phyloP scores from a whole-genome alignment of 225 moss, liverwort and hornwort species.

The Climacium dendroides region DNA sequence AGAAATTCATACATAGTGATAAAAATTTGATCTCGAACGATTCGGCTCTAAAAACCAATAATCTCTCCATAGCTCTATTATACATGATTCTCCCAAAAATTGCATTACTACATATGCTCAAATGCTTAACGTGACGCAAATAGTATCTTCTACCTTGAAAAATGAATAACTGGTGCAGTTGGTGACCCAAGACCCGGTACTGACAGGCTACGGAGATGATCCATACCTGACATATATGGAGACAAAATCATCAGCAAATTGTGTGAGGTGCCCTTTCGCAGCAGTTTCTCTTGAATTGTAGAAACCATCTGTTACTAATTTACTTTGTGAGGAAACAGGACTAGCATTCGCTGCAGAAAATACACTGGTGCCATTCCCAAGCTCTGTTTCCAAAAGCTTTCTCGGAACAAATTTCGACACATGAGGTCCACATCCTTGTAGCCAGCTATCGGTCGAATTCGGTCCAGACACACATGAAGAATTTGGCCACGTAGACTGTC shows the following conservation, averaged over 20 bases:
- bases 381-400: slow-evolving; percentile 9
- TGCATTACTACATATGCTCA: neutral
- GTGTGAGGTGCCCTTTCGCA: slow-evolving; percentile 30
- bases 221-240: slow-evolving; percentile 68
- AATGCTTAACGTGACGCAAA: neutral
- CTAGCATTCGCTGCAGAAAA: neutral
- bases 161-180: neutral
- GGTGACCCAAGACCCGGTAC: neutral
- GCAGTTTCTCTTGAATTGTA: neutral
- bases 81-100: neutral
- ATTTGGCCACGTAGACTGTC: slow-evolving; percentile 16
- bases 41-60: neutral
- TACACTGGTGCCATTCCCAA: neutral
- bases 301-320: neutral
- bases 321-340: slow-evolving; percentile 10
- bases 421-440: slow-evolving; percentile 18
- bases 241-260: slow-evolving; percentile 70
- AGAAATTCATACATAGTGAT: neutral
- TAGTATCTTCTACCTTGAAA: neutral
- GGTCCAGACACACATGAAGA: neutral
- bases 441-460: slow-evolving; percentile 32
- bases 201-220: neutral
- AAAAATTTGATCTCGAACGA: neutral
- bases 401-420: slow-evolving; percentile 14
- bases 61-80: neutral